Conservation (phyloP, 495 filamentous ascomycete genomes). For the Xylaria cubensis region DNA sequence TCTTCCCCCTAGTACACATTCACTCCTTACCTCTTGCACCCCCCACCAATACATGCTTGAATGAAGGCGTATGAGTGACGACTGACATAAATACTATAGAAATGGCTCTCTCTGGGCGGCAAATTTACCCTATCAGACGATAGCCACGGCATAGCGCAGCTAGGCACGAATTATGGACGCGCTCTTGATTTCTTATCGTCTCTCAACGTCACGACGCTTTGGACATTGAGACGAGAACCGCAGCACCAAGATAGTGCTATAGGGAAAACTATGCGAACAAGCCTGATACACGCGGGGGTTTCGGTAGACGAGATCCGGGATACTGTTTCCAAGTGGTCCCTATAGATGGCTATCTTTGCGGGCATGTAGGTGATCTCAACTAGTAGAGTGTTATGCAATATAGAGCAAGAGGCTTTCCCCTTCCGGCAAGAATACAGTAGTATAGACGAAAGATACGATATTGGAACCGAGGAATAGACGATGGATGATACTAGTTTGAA, state of each 20-base stretch:
- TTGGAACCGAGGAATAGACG: constrained; percentile 3
- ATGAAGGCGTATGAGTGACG: background rate
- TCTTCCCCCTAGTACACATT: background rate
- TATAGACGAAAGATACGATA: background rate
- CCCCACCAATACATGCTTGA: background rate
- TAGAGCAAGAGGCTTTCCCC: background rate
- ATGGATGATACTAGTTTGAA: background rate
- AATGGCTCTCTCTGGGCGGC: constrained; percentile 66
- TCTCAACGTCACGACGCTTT: constrained; percentile 56
- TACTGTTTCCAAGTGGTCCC: constrained; percentile 35
- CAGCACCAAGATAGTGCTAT: constrained; percentile 14
- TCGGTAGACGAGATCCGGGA: constrained; percentile 29
- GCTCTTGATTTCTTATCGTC: constrained; percentile 63
- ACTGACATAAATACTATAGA: constrained; percentile 16
- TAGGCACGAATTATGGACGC: constrained; percentile 63
- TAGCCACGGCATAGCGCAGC: constrained; percentile 82
- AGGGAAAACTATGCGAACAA: constrained; percentile 31
- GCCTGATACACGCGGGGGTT: constrained; percentile 40
- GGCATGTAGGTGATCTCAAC: background rate
- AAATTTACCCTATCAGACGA: constrained; percentile 89
- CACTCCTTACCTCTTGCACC: background rate
- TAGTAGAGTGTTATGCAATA: background rate
- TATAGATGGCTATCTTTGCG: background rate
- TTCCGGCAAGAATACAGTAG: background rate
- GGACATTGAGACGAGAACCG: constrained; percentile 49